phyloP scores from a whole-genome alignment of 495 filamentous ascomycete genomes.

The Penicillium goetzii region DNA sequence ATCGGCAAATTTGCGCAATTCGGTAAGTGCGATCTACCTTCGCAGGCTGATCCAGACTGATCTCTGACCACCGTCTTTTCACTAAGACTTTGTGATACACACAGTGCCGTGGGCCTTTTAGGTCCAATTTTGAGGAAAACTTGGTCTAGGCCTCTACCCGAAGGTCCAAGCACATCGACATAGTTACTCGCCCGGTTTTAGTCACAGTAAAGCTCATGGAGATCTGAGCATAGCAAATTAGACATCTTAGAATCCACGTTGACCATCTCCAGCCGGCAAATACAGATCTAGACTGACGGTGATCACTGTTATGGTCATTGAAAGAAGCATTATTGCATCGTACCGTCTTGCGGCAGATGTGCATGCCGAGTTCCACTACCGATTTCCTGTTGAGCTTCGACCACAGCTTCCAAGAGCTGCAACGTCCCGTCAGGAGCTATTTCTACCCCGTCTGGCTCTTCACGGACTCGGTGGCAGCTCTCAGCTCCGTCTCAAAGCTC shows the following conservation, averaged over 20 bases:
- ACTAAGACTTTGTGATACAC: background rate
- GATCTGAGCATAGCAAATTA: background rate
- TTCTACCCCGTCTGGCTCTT: background rate
- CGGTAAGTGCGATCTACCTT: conserved; percentile 29
- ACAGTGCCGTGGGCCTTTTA: background rate
- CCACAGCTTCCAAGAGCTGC: background rate
- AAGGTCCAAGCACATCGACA: background rate
- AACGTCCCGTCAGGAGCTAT: background rate
- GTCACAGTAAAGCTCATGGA: background rate
- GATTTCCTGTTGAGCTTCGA: background rate
- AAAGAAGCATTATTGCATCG: background rate
- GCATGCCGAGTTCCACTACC: background rate
- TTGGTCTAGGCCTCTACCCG: background rate
- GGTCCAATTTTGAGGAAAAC: background rate
- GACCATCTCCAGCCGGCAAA: background rate
- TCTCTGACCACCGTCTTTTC: background rate
- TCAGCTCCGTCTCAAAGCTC: background rate
- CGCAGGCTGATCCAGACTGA: background rate
- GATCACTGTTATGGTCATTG: background rate
- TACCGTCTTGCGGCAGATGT: background rate
- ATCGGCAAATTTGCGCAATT: conserved; percentile 39
- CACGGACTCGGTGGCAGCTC: background rate
- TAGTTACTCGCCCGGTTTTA: background rate
- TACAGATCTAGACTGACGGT: background rate
- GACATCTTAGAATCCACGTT: background rate